Base-by-base conservation (phyloP, 257 asterid species). In the Leonotis leonurus region DNA sequence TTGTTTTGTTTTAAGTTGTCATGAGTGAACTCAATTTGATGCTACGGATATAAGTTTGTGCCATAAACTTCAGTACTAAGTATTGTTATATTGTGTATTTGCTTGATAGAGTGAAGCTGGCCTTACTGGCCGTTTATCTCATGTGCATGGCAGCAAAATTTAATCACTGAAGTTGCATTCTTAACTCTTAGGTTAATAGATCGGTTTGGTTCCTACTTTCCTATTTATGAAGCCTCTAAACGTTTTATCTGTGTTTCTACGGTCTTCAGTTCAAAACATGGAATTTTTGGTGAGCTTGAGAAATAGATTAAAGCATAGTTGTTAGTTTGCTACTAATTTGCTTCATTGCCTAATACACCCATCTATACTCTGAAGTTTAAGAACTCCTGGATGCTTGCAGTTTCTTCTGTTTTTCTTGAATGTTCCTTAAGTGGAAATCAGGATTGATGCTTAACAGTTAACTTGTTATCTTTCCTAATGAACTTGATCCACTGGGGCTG, bases 11-110 rank as follows among this genome's bases (percentile, higher is more conserved):
- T 67, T 73, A 56, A 67, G 74, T 64, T 69, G 32, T 32, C 62
- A 60, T 64, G 26, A 56, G 50, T 52, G 75, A 73, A 75, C 79
- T 36, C 54, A 56, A 74, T 55, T 60, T 73, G 82, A 67, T 73
- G 73, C 70, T 52, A 66, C 35, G 59, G 24, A 70, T 72, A 75
- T 56, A 67, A 73, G 62, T 71, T 72, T 72, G 71, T 79, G 79
- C 63, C 68, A 58, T 59, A 61, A 63, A 61, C 49, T 54, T 65
- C 46, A 62, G 73, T 55, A 69, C 50, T 62, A 43, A 75, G 54
- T 71, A 62, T 67, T 67, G 67, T 65, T 60, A 52, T 77, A 26
- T 67, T 70, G 56, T 79, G 83, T 71, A 71, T 76, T 76, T 81
- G 67, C 63, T 60, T 72, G 58, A 51, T 46, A 67, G 27, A 40